Evolutionary conservation across 441 rosid species (phyloP).

Genomic region (Mallotus repandus): DNA sequence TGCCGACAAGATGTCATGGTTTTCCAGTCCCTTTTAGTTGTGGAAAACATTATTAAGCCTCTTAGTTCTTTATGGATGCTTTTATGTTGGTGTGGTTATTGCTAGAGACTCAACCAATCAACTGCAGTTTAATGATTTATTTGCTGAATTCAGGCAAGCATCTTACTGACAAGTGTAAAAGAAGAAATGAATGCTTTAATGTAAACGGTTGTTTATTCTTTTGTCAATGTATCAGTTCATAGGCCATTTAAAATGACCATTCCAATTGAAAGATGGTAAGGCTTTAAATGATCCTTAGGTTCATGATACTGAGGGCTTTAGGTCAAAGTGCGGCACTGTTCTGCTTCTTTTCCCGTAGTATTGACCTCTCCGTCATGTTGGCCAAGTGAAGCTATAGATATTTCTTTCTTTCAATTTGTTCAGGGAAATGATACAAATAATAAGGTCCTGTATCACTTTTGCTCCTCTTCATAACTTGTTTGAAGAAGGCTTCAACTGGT

Average conservation of each 20-base stretch:
- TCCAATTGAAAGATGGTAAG: neutral
- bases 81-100: neutral
- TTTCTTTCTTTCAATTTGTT: neutral
- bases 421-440: neutral
- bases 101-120: neutral
- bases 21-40: neutral
- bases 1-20: neutral
- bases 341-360: neutral
- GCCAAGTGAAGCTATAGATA: neutral
- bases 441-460: neutral
- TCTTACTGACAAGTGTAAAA: neutral
- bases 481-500: constrained; percentile 3
- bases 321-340: neutral
- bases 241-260: neutral
- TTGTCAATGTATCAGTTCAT: neutral
- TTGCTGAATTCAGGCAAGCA: neutral
- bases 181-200: neutral
- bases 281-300: neutral
- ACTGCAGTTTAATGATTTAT: neutral
- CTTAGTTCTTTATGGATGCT: constrained; percentile 7
- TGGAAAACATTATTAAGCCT: neutral
- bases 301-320: constrained; percentile 8
- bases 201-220: neutral
- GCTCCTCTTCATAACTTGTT: neutral
- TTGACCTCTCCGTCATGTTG: neutral